Percentiles rank a stretch among this genome's conserved stretches.
Evolutionary conservation across 2,329 filamentous ascomycete genomes (phyloP).

Genomic region (Monosporascus sp.): DNA sequence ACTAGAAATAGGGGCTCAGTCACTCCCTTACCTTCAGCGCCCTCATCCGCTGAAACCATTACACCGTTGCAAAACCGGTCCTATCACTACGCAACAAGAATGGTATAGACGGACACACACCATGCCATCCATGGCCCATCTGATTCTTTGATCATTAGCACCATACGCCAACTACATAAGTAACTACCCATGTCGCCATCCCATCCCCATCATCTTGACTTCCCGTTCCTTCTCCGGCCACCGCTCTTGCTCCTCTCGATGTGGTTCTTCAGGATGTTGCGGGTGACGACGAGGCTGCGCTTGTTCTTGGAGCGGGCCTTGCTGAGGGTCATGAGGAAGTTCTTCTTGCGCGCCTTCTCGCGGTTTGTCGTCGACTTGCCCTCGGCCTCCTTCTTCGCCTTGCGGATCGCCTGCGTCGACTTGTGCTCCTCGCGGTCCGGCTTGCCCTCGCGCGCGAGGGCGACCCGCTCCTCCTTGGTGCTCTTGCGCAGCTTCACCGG

Average conservation of each 20-base stretch:
- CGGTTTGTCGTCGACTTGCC: constrained; percentile 97
- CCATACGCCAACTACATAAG: background rate
- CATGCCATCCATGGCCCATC: background rate
- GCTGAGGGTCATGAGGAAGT: constrained; percentile 95
- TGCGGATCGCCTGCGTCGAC: constrained; percentile 75
- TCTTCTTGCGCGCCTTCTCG: constrained; percentile 96
- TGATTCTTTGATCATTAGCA: background rate
- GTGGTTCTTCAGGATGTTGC: constrained; percentile 74
- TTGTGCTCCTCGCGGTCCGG: constrained; percentile 75
- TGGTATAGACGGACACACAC: no score
- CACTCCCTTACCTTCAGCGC: no score
- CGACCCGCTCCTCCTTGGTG: constrained; percentile 85
- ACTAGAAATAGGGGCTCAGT: no score
- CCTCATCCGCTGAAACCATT: no score
- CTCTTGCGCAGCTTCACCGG: constrained; percentile 74
- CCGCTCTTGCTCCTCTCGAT: constrained; percentile 78
- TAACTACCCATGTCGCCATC: background rate
- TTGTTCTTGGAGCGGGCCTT: constrained; percentile 96
- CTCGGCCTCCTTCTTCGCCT: constrained; percentile 79
- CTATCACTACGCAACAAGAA: no score
- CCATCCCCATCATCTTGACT: constrained; percentile 5
- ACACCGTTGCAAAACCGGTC: no score
- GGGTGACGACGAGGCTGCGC: constrained; percentile 82
- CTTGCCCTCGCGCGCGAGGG: constrained; percentile 76
- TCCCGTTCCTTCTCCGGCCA: constrained; percentile 69